Base-by-base conservation (phyloP, 805 yeast species). In the Vanderwaltozyma verrucispora region DNA sequence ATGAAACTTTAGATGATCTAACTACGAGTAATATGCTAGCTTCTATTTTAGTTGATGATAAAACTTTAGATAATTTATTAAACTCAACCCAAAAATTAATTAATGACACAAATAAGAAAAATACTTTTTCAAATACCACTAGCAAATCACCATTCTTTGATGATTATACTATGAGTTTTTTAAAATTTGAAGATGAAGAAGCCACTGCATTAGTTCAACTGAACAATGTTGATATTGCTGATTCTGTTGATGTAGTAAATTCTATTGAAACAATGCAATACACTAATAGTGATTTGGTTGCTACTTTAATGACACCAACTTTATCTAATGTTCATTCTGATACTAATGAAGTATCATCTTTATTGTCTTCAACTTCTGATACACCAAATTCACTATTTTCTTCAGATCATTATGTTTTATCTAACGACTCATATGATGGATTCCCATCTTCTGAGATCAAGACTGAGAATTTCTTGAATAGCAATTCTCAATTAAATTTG, bases 141-240 rank as follows among this genome's bases (percentile, higher is more conserved):
- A 32, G 12, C 24, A 28, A 14, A n/a, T 11, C 19, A 24, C n/a
- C 17, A 18, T 4, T 27, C 17, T 16, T 29, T n/a, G 38, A 36
- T 30, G 38, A 36, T 36, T 36, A 26, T 26, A 30, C 33, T 4
- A 24, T 23, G 12, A 15, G 40, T 11, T 52, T 52, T 36, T 39
- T 52, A 38, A 52, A 52, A 21, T 52, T 52, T 37, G 56, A 51
- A 38, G 54, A 50, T 16, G 56, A 51, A 12, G 51, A 51, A 17
- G 45, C 42, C 3, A 40, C 33, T 5, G 17, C 36, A 29, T 7
- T 17, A 28, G 4, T 9, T 5, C 10, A 14, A 17, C 13, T 14
- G 8, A 4, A 11, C 13, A 13, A 13, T 11, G 15, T 10, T 14
- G 7, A 30, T 7, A 18, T 12, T 29, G 12, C 17, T 12, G 28